A percentile compares a stretch with the other conserved stretches of the same genome.
Evolutionary conservation across 257 asterid species (phyloP).

Genomic region (Salvia miltiorrhiza): DNA sequence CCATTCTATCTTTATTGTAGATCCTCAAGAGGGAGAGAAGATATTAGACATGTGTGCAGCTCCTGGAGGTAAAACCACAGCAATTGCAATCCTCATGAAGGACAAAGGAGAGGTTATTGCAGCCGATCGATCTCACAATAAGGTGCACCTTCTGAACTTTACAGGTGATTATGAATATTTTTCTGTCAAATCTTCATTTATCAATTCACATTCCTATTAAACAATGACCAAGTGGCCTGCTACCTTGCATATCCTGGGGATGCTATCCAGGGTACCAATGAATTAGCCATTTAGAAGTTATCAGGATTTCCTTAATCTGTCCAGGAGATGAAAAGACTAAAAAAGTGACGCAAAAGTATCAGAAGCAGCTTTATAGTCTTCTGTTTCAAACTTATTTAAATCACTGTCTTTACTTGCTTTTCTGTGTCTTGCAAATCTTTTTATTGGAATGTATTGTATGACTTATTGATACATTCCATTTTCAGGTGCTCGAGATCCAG

Average conservation of each 20-base stretch:
- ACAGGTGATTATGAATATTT: conserved; percentile 32
- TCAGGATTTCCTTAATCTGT: neutral
- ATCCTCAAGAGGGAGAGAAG: conserved; percentile 92
- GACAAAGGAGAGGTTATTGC: conserved; percentile 91
- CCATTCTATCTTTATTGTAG: conserved; percentile 33
- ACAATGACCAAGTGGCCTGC: conserved; percentile 10
- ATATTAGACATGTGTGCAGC: conserved; percentile 99
- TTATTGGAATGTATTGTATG: neutral
- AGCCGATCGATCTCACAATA: conserved; percentile 94
- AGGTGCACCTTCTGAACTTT: conserved; percentile 82
- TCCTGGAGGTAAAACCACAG: conserved; percentile 98
- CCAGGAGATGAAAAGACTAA: neutral
- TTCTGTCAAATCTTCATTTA: neutral
- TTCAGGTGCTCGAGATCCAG: conserved; percentile 82
- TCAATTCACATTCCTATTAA: neutral
- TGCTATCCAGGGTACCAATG: neutral
- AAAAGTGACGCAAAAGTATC: neutral
- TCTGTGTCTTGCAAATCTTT: neutral
- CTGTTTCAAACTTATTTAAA: neutral
- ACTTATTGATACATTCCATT: neutral
- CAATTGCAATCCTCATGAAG: conserved; percentile 91
- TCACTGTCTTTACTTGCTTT: neutral
- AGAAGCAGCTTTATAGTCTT: neutral
- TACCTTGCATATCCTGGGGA: neutral
- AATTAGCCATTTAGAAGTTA: neutral